Evolutionary conservation across 2,329 filamentous ascomycete genomes (phyloP).

Genomic region (Xenosphaeropsis pyriputrescens): DNA sequence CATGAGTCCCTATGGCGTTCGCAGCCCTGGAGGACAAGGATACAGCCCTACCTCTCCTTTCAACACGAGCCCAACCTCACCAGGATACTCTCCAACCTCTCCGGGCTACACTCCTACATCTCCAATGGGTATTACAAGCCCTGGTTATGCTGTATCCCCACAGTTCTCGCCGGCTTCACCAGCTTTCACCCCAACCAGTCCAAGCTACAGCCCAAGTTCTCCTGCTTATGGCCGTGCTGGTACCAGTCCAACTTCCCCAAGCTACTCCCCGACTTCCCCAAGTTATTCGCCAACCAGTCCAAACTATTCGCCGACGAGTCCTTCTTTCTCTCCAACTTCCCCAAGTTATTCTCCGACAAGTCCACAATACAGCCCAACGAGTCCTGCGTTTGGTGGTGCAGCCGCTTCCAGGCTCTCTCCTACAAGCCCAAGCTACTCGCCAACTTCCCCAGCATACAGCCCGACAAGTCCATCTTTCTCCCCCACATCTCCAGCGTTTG

Average conservation of each 20-base stretch:
- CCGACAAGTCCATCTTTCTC: conserved; percentile 15
- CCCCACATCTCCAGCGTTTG: conserved; percentile 4
- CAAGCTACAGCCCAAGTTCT: conserved; percentile 10
- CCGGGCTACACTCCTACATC: conserved; percentile 30
- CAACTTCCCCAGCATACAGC: conserved; percentile 12
- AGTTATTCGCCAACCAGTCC: conserved; percentile 40
- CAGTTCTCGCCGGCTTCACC: conserved; percentile 44
- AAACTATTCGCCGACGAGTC: conserved; percentile 20
- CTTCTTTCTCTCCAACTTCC: conserved; percentile 65
- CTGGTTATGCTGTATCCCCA: conserved; percentile 30
- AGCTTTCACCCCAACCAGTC: conserved; percentile 16
- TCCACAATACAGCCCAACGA: conserved; percentile 15
- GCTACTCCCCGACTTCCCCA: conserved; percentile 47
- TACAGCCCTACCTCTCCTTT: conserved; percentile 30
- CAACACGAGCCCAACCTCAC: conserved; percentile 32
- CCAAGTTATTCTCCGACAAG: conserved; percentile 44
- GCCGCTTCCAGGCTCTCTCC: conserved; percentile 19
- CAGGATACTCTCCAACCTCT: conserved; percentile 18
- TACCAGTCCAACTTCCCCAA: conserved; percentile 1
- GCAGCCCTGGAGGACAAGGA: conserved; percentile 43
- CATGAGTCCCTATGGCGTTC: conserved; percentile 53
- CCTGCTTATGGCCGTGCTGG: conserved; percentile 4
- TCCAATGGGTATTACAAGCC: conserved; percentile 41
- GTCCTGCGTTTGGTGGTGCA: conserved; percentile 7
- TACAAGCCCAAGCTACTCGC: conserved; percentile 9